Conservation (phyloP, 1,284 basidiomycete genomes). For the Rhodotorula sp. region DNA sequence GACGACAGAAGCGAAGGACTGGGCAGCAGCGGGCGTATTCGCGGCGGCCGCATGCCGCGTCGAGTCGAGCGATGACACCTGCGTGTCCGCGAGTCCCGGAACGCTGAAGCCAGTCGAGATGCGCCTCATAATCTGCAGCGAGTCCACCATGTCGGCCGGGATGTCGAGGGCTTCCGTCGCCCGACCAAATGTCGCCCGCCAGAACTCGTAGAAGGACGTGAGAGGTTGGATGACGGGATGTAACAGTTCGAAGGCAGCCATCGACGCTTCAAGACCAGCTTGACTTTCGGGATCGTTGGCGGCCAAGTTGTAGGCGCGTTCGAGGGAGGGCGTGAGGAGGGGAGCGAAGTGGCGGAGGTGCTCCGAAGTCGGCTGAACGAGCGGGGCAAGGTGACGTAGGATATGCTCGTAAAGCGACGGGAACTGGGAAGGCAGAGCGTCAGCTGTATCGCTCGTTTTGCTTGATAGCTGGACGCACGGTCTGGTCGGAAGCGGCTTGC, state of each 20-base stretch:
- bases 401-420: conserved; percentile 11
- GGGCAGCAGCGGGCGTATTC: neutral
- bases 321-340: conserved; percentile 15
- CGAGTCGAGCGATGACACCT: neutral
- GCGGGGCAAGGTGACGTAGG: neutral
- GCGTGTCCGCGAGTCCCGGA: neutral
- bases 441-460: no score
- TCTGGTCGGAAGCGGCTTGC: conserved; percentile 9
- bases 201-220: conserved; percentile 19
- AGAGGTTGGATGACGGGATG: conserved; percentile 2
- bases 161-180: neutral
- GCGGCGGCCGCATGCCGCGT: neutral
- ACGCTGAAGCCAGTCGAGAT: neutral
- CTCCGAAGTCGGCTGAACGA: neutral
- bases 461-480: neutral
- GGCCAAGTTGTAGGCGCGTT: conserved; percentile 4
- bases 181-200: conserved; percentile 11
- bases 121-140: neutral
- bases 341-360: neutral
- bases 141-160: conserved; percentile 7
- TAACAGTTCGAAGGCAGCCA: neutral
- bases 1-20: neutral
- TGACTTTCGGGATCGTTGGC: conserved; percentile 13
- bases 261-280: conserved; percentile 7
- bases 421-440: neutral